Evolutionary conservation across 352 stramenopile species (phyloP).

Genomic region (Globisporangium sylvaticum): DNA sequence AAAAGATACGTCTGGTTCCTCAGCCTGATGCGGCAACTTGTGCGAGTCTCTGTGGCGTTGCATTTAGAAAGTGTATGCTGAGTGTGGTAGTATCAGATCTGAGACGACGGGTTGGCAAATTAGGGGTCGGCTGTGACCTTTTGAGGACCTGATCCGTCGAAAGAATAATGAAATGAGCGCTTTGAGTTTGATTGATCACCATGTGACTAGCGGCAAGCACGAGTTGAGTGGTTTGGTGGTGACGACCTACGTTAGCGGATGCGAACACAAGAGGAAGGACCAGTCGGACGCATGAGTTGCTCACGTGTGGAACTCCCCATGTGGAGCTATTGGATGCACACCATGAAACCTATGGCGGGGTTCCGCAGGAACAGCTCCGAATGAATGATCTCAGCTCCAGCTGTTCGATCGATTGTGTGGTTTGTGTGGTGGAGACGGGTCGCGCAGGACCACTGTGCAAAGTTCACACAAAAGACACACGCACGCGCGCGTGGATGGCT

Average conservation of each 20-base stretch:
- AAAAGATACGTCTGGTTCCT: conserved; percentile 10
- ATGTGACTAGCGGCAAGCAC: background rate
- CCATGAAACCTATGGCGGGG: background rate
- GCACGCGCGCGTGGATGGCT: background rate
- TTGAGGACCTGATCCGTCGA: background rate
- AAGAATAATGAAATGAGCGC: background rate
- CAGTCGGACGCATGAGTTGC: background rate
- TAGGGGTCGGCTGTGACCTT: conserved; percentile 2
- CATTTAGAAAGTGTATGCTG: background rate
- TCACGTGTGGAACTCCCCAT: background rate
- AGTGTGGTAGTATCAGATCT: background rate
- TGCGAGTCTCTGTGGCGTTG: background rate
- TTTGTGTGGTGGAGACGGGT: conserved; percentile 6
- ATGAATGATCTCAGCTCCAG: background rate
- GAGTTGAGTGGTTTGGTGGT: background rate
- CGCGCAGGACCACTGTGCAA: background rate
- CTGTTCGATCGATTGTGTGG: conserved; percentile 1
- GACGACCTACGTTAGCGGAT: background rate
- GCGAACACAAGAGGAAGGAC: conserved; percentile 1
- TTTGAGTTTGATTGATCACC: background rate
- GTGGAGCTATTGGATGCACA: background rate
- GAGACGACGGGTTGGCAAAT: background rate
- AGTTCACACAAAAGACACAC: background rate
- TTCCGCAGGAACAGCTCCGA: conserved; percentile 2
- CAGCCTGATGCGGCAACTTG: conserved; percentile 4